Conservation (phyloP, 2,329 filamentous ascomycete species). For the Phialemoniopsis sp. region DNA sequence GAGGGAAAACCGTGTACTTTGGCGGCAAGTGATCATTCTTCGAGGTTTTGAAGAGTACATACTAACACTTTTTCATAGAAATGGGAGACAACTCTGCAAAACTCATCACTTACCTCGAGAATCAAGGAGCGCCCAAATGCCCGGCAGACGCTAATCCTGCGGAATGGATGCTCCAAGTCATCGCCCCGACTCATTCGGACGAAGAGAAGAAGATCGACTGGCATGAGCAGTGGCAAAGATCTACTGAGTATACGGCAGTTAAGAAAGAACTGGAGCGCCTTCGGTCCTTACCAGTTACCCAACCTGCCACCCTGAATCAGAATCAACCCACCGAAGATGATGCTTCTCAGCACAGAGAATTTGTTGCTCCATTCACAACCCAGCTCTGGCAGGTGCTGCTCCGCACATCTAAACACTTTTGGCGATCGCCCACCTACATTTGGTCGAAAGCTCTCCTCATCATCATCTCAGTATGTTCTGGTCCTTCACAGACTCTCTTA, state of each 20-base stretch:
- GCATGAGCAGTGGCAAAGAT: constrained; percentile 26
- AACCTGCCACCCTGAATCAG: no score
- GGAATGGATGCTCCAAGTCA: constrained; percentile 59
- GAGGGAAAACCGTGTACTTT: constrained; percentile 54
- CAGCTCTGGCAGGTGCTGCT: no score
- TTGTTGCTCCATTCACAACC: no score
- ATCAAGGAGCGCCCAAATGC: constrained; percentile 54
- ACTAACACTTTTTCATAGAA: constrained; percentile 70
- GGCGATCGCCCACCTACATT: constrained; percentile 8
- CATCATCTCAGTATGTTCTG: constrained; percentile 11
- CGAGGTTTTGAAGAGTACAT: constrained; percentile 62
- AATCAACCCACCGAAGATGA: no score
- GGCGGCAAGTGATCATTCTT: constrained; percentile 52
- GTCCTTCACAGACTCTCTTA: constrained; percentile 11
- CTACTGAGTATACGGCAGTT: constrained; percentile 25
- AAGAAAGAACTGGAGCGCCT: no score
- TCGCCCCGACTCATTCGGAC: constrained; percentile 33
- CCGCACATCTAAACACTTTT: neutral
- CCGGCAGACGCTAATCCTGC: constrained; percentile 56
- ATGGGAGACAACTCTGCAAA: constrained; percentile 45
- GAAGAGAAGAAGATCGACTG: constrained; percentile 30
- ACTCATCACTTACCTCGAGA: constrained; percentile 55
- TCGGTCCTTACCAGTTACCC: no score
- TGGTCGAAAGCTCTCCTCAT: constrained; percentile 17
- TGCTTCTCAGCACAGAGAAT: no score